Percentiles rank a stretch among this genome's conserved stretches.
phyloP scores from a whole-genome alignment of 768 basidiomycete species.

The Royoungia palumana region DNA sequence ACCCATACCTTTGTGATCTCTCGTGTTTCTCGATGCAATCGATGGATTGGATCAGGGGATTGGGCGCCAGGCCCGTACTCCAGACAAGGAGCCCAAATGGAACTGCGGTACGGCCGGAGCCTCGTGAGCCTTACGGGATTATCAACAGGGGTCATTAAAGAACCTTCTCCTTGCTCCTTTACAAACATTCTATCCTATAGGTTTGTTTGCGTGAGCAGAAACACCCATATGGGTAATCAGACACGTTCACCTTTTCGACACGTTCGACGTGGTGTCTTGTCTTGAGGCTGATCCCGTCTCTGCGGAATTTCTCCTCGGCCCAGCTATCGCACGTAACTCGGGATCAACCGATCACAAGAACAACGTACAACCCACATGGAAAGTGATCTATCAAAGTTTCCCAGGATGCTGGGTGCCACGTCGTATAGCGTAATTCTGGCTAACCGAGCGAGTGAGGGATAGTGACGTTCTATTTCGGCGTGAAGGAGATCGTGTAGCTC shows the following conservation, averaged over 20 bases:
- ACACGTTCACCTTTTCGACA: conserved; percentile 50
- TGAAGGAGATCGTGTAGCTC: conserved; percentile 78
- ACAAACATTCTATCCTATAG: conserved; percentile 62
- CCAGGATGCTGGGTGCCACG: conserved; percentile 74
- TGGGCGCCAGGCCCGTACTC: conserved; percentile 83
- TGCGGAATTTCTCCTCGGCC: conserved; percentile 63
- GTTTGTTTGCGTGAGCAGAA: conserved; percentile 5
- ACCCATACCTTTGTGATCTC: conserved; percentile 48
- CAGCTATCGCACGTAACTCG: conserved; percentile 40
- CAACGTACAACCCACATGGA: conserved; percentile 43
- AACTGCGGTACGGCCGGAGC: conserved; percentile 52
- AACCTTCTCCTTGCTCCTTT: conserved; percentile 70
- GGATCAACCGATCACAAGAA: conserved; percentile 2
- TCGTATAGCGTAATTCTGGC: conserved; percentile 79
- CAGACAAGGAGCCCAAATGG: conserved; percentile 82
- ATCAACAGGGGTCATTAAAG: conserved; percentile 2
- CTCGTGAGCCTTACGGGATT: conserved; percentile 4
- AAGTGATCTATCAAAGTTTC: conserved; percentile 66
- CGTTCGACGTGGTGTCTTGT: conserved; percentile 72
- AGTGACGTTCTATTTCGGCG: conserved; percentile 58
- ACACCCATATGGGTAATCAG: conserved; percentile 7
- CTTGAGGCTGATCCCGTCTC: conserved; percentile 71
- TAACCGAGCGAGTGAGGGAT: conserved; percentile 59
- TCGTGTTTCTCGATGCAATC: conserved; percentile 57
- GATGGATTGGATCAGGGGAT: conserved; percentile 69